Evolutionary conservation across 805 yeast genomes (phyloP).

Genomic region (Kuraishia molischiana): DNA sequence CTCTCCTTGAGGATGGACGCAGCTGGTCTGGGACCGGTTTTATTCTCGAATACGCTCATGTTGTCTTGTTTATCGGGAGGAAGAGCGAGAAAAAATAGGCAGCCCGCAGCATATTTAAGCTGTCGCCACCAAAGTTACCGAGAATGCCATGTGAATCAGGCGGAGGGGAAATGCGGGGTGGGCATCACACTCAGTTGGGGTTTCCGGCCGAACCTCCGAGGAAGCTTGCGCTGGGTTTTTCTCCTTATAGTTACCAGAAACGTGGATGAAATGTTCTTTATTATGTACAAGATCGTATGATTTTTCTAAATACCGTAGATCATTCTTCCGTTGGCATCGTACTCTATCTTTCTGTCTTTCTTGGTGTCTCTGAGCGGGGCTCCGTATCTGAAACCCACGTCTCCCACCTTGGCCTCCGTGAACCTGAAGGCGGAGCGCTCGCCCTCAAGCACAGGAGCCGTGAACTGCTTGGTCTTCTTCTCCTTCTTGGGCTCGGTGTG

Average conservation of each 20-base stretch:
- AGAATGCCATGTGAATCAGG: not conserved
- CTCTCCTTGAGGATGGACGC: constrained; percentile 36
- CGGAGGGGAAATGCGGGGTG: not conserved
- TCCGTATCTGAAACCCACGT: constrained; percentile 89
- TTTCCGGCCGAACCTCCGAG: not conserved
- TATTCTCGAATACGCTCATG: not conserved
- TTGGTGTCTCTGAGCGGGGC: constrained; percentile 82
- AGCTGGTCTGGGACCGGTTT: constrained; percentile 22
- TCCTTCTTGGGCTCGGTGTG: constrained; percentile 30
- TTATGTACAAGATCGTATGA: too few relatives aligned
- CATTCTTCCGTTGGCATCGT: constrained; percentile 56
- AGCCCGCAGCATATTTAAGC: not conserved
- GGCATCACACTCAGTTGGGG: not conserved
- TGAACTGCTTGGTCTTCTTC: constrained; percentile 24
- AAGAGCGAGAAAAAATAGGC: not conserved
- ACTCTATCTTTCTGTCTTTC: constrained; percentile 70
- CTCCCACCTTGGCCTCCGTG: constrained; percentile 68
- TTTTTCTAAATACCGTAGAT: constrained; percentile 16
- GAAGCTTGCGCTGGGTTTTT: too few relatives aligned
- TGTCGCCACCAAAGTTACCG: not conserved
- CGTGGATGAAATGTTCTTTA: not conserved
- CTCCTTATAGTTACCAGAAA: too few relatives aligned
- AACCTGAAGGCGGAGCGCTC: constrained; percentile 70
- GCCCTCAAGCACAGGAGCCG: constrained; percentile 55
- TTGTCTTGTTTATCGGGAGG: not conserved